phyloP scores from a whole-genome alignment of 148 eudicot species.

The Linanthus parryae region DNA sequence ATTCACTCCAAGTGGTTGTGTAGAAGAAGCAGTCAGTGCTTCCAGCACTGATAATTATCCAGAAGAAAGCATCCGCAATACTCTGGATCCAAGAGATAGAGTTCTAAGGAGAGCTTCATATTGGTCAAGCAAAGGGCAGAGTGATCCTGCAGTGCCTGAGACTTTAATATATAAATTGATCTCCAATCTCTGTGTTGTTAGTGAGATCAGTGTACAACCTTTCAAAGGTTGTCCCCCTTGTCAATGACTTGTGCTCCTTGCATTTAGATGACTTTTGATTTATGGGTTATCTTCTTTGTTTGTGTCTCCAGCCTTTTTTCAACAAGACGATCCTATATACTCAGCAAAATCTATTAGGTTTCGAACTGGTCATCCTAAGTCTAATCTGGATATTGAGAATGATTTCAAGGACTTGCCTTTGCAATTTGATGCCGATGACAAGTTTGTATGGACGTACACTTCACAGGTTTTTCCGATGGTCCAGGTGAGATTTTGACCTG shows the following conservation, averaged over 20 bases:
- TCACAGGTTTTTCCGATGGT: conserved; percentile 51
- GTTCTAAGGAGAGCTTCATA: conserved; percentile 43
- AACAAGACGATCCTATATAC: conserved; percentile 63
- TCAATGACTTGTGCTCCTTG: background rate
- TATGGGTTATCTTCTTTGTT: conserved; percentile 5
- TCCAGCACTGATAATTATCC: conserved; percentile 89
- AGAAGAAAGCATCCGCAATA: conserved; percentile 57
- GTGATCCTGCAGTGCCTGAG: conserved; percentile 66
- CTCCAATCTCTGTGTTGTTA: conserved; percentile 55
- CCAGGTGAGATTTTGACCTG: conserved; percentile 1
- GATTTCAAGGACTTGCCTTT: conserved; percentile 17
- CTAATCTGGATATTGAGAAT: conserved; percentile 15
- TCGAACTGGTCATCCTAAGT: conserved; percentile 51
- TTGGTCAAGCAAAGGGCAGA: conserved; percentile 84
- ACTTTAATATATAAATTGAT: conserved; percentile 51
- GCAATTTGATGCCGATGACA: conserved; percentile 20
- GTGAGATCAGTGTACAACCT: conserved; percentile 58
- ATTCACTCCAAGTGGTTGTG: conserved; percentile 39
- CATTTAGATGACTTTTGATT: background rate
- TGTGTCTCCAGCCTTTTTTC: conserved; percentile 60
- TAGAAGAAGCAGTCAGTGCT: conserved; percentile 60
- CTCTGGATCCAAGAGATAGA: conserved; percentile 60
- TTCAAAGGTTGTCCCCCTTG: conserved; percentile 43
- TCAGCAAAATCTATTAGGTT: conserved; percentile 74
- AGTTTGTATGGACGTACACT: conserved; percentile 62